These are phyloP conservation scores for Drosera capensis DNA, from an alignment of 148 eudicot species.

Conservation along the genomic window DNA sequence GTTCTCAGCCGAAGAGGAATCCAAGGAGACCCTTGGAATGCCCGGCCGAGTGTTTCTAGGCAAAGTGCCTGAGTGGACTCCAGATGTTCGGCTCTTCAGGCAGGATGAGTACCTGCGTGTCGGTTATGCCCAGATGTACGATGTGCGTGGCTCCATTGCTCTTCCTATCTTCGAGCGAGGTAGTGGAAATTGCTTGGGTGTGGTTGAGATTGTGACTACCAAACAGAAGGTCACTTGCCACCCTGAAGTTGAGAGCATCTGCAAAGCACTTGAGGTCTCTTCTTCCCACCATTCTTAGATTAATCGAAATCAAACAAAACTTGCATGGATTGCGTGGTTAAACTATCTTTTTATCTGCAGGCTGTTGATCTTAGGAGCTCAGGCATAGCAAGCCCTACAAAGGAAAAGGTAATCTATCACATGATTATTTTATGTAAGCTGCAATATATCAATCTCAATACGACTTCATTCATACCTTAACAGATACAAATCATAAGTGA, in stretches of 20 bases:
- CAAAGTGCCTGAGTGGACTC: slow-evolving; percentile 60
- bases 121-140: slow-evolving; percentile 24
- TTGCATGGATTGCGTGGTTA: background rate
- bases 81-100: slow-evolving; percentile 48
- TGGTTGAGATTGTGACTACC: slow-evolving; percentile 56
- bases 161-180: slow-evolving; percentile 66
- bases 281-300: slow-evolving; percentile 2
- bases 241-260: slow-evolving; percentile 50
- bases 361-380: slow-evolving; percentile 64
- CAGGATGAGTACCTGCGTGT: slow-evolving; percentile 47
- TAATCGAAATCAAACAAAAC: background rate
- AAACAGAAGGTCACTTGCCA: slow-evolving; percentile 37
- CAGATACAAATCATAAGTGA: no score
- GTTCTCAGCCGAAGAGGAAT: slow-evolving; percentile 49
- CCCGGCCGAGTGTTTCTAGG: slow-evolving; percentile 62
- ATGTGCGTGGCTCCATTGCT: slow-evolving; percentile 55
- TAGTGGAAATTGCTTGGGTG: slow-evolving; percentile 51
- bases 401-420: slow-evolving; percentile 24
- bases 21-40: slow-evolving; percentile 36
- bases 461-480: no score
- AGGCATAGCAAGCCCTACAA: slow-evolving; percentile 24
- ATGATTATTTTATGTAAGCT: background rate
- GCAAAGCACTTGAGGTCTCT: slow-evolving; percentile 68
- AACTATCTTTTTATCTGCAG: slow-evolving; percentile 23
- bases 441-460: background rate